Evolutionary conservation across 257 asterid genomes (phyloP), one percentile per base, ranked within the genome.

Genomic region (Scutellaria baicalensis): DNA sequence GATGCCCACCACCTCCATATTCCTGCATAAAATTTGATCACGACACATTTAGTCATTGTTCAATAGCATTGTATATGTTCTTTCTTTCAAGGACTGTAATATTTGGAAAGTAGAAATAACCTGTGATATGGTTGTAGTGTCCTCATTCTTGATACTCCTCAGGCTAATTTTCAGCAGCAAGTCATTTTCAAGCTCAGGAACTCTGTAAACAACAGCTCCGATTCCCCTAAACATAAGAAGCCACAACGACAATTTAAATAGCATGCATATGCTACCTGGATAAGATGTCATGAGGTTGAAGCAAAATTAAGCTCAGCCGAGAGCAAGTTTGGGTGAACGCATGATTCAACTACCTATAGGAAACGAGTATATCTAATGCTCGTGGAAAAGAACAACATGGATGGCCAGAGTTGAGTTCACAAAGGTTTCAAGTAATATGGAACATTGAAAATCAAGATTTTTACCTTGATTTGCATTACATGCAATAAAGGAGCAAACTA

Each of bases 1-100:
- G 82, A 85, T 93, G 97, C 13, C 96, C 98, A 54, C 98, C 96
- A 8, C 96, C 97, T 66, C 92, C 92, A 50, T 79, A 90, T 74
- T 75, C 73, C 97, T 91, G 85, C 69, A 75, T 47, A 59, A 31
- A 48, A 61, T 27, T 77, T 50, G 64, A 52, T 38, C 9, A 54
- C 55, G 40, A 1, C 55, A 38, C 17, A 47, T 58, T 71, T 64
- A 72, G 68, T 51, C n/a, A n/a, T n/a, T n/a, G n/a, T 51, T 55
- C 55, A 55, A 52, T 48, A 20, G 16, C 40, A 59, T 50, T 76
- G 38, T 42, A 60, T 8, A 42, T 31, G 20, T 60, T 77, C 40
- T 50, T 40, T 40, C n/a, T 60, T 59, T 7, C 11, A 43, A 49
- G 33, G 42, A 36, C 9, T 42, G 59, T 9, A 43, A 27, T 55